Conservation (phyloP, 2,329 filamentous ascomycete species). For the Neofusicoccum kwambonambiense region DNA sequence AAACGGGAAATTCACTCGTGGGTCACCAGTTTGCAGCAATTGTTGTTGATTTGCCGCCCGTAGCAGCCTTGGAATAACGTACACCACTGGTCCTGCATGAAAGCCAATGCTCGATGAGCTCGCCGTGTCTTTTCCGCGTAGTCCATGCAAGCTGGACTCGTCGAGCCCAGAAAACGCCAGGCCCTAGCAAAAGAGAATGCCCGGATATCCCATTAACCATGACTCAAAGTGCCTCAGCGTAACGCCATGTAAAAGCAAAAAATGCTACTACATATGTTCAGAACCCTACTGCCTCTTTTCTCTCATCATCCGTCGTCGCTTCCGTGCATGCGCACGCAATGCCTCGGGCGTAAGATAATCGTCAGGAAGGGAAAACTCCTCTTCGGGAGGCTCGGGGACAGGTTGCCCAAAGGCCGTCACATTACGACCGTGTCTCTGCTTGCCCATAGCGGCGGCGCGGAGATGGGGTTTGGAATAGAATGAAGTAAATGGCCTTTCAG, state of each 20-base stretch:
- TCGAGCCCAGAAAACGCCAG: constrained; percentile 4
- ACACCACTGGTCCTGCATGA: constrained; percentile 2
- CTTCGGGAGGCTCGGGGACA: constrained; percentile 68
- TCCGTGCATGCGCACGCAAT: constrained; percentile 59
- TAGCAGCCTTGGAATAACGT: constrained; percentile 2
- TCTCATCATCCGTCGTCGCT: constrained; percentile 60
- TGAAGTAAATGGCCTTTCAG: constrained; percentile 70
- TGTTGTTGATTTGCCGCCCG: neutral
- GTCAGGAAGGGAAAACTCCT: constrained; percentile 72
- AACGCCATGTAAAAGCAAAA: constrained; percentile 6
- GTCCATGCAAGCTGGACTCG: neutral
- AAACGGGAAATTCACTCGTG: no score
- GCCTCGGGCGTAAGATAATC: constrained; percentile 55
- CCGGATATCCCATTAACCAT: constrained; percentile 6
- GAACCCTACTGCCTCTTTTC: constrained; percentile 36
- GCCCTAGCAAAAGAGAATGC: constrained; percentile 2
- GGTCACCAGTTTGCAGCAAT: neutral
- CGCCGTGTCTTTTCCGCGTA: neutral
- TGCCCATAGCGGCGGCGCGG: constrained; percentile 75
- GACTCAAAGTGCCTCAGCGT: neutral
- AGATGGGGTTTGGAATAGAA: constrained; percentile 82
- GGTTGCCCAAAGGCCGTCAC: constrained; percentile 78
- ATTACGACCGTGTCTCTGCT: constrained; percentile 66
- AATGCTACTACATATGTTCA: constrained; percentile 11
- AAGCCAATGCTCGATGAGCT: neutral